Evolutionary conservation across 441 rosid genomes (phyloP).

Genomic region (Pelargonium citronellum): DNA sequence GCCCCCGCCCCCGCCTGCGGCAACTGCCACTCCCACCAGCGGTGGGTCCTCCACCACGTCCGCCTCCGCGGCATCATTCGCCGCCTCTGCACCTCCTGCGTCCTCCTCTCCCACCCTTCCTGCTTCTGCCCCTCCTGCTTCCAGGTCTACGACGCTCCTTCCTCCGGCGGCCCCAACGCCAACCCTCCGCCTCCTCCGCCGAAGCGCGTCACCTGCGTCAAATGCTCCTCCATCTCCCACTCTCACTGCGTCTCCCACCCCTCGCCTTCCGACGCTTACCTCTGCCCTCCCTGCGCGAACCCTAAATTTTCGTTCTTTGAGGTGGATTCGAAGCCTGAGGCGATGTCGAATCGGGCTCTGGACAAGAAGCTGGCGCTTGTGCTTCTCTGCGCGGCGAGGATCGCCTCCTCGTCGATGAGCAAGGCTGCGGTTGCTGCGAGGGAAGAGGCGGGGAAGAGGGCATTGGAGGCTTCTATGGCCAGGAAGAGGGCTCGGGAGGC

Average conservation of each 20-base stretch:
- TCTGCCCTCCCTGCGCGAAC: conserved; percentile 8
- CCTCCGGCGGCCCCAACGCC: not conserved
- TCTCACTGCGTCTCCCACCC: not conserved
- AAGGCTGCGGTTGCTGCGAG: not conserved
- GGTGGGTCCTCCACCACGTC: not conserved
- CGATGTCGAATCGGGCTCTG: not conserved
- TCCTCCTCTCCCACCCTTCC: not conserved
- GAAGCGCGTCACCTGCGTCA: conserved; percentile 2
- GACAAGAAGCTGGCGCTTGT: not conserved
- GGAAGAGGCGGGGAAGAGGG: not conserved
- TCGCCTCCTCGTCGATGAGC: conserved; percentile 3
- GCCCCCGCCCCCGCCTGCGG: not conserved
- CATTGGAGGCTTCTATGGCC: not conserved
- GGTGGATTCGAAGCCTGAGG: not conserved
- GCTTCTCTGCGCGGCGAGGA: not conserved
- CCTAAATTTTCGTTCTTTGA: not conserved
- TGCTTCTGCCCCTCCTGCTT: conserved; percentile 8
- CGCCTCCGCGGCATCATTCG: not conserved
- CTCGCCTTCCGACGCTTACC: not conserved
- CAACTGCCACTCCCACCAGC: not conserved
- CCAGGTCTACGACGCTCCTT: not conserved
- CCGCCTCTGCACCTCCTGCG: conserved; percentile 9
- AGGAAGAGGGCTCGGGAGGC: conserved; percentile 6
- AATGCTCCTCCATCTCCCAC: not conserved
- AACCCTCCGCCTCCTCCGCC: not conserved